Evolutionary conservation across 495 filamentous ascomycete genomes (phyloP).

Genomic region (Aspergillus campestris): DNA sequence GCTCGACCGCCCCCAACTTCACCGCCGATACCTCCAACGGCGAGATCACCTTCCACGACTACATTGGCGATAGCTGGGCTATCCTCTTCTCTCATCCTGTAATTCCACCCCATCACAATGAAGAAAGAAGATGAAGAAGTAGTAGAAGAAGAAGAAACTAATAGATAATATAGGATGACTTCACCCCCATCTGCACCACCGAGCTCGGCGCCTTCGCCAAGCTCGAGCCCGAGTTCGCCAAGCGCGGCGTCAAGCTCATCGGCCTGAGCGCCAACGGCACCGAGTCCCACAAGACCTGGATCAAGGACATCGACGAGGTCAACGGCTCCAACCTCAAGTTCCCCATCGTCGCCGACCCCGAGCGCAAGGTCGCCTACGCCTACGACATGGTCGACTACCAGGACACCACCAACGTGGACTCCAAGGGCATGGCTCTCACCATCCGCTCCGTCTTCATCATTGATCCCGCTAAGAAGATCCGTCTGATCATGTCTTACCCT

Average conservation of each 20-base stretch:
- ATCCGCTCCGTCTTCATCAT: slow-evolving; percentile 99
- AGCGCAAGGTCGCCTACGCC: slow-evolving; percentile 79
- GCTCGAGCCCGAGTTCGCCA: slow-evolving; percentile 92
- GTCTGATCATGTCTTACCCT: slow-evolving; percentile 91
- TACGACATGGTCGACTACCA: slow-evolving; percentile 97
- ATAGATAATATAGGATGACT: slow-evolving; percentile 43
- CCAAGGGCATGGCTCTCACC: slow-evolving; percentile 92
- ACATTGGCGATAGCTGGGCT: slow-evolving; percentile 88
- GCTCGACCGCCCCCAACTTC: slow-evolving; percentile 87
- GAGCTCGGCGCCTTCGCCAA: slow-evolving; percentile 97
- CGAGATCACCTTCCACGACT: slow-evolving; percentile 94
- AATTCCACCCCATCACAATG: slow-evolving; percentile 23
- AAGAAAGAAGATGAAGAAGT: background rate
- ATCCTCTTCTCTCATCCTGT: slow-evolving; percentile 97
- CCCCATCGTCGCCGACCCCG: slow-evolving; percentile 97
- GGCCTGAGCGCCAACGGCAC: slow-evolving; percentile 57
- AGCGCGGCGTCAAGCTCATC: slow-evolving; percentile 91
- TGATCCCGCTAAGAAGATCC: slow-evolving; percentile 97
- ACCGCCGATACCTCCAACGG: slow-evolving; percentile 85
- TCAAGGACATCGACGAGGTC: slow-evolving; percentile 95
- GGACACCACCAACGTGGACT: slow-evolving; percentile 79
- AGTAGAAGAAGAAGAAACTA: background rate
- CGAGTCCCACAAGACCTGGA: slow-evolving; percentile 61
- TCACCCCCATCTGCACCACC: slow-evolving; percentile 94
- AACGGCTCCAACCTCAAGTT: slow-evolving; percentile 72